Conservation (phyloP, 2,329 filamentous ascomycete genomes). For the Cladorrhinum sp. region DNA sequence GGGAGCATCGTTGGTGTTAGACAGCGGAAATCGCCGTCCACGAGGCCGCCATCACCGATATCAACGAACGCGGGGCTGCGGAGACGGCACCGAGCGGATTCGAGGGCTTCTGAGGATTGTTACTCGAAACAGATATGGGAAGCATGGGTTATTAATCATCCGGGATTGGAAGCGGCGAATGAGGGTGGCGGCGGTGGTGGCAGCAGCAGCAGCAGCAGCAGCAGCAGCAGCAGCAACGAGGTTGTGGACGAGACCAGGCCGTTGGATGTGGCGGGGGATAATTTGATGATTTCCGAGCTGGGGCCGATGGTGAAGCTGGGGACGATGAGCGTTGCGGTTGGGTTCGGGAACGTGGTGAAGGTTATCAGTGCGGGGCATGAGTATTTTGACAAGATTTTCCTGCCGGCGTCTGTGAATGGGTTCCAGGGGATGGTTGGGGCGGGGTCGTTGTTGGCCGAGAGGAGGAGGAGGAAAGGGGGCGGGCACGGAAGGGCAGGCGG, state of each 20-base stretch:
- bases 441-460: neutral
- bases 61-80: constrained; percentile 23
- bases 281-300: constrained; percentile 62
- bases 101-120: neutral
- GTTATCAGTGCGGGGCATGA: constrained; percentile 65
- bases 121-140: constrained; percentile 42
- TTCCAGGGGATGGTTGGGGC: constrained; percentile 1
- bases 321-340: constrained; percentile 63
- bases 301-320: constrained; percentile 65
- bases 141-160: constrained; percentile 51
- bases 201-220: constrained; percentile 30
- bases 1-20: constrained; percentile 64
- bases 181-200: constrained; percentile 37
- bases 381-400: constrained; percentile 49
- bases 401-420: constrained; percentile 23
- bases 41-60: constrained; percentile 5
- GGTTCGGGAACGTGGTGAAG: constrained; percentile 70
- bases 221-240: neutral
- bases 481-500: neutral
- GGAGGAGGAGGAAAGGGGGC: neutral
- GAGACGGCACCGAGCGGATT: neutral
- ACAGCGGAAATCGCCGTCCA: constrained; percentile 29
- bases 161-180: constrained; percentile 27
- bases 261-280: constrained; percentile 42
- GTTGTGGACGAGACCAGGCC: constrained; percentile 42